A percentile compares a stretch with the other conserved stretches of the same genome.
Evolutionary conservation across 2,329 filamentous ascomycete species (phyloP).

Genomic region (Decorospora gaudefroyi): DNA sequence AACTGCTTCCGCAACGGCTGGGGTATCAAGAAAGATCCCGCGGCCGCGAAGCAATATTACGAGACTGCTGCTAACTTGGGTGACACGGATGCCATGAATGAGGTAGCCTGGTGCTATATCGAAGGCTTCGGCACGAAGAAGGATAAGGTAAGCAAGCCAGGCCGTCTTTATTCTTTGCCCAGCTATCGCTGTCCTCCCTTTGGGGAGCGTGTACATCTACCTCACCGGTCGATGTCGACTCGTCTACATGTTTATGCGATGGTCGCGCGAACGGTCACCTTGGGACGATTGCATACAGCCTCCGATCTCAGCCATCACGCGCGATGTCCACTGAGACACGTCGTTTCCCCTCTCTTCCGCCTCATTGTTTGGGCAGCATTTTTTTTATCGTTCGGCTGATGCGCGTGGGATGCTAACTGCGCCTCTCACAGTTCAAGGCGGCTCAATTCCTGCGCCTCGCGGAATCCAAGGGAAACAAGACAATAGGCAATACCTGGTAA

Average conservation of each 20-base stretch:
- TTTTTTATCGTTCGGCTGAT: conserved; percentile 33
- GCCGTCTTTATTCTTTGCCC: conserved; percentile 4
- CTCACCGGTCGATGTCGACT: conserved; percentile 34
- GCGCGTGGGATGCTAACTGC: conserved; percentile 26
- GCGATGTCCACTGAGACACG: conserved; percentile 34
- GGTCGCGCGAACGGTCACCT: conserved; percentile 32
- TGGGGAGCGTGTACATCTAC: conserved; percentile 10
- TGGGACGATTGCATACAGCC: conserved; percentile 18
- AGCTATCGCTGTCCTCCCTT: conserved; percentile 12
- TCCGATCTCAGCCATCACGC: conserved; percentile 32
- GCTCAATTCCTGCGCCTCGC: conserved; percentile 92
- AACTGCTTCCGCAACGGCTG: conserved; percentile 94
- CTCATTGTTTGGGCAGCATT: conserved; percentile 51
- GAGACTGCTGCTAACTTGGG: conserved; percentile 96
- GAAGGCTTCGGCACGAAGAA: conserved; percentile 98
- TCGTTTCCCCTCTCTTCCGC: conserved; percentile 28
- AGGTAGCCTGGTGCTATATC: conserved; percentile 92
- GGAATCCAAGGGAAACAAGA: conserved; percentile 86
- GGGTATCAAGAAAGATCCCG: conserved; percentile 84
- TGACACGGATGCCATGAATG: conserved; percentile 97
- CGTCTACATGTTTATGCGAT: conserved; percentile 22
- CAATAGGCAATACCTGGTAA: conserved; percentile 92
- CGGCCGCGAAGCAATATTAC: conserved; percentile 89
- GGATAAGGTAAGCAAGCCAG: conserved; percentile 78
- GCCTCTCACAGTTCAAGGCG: conserved; percentile 69